phyloP scores from a whole-genome alignment of 768 basidiomycete genomes.

The Pleurotus tuoliensis region DNA sequence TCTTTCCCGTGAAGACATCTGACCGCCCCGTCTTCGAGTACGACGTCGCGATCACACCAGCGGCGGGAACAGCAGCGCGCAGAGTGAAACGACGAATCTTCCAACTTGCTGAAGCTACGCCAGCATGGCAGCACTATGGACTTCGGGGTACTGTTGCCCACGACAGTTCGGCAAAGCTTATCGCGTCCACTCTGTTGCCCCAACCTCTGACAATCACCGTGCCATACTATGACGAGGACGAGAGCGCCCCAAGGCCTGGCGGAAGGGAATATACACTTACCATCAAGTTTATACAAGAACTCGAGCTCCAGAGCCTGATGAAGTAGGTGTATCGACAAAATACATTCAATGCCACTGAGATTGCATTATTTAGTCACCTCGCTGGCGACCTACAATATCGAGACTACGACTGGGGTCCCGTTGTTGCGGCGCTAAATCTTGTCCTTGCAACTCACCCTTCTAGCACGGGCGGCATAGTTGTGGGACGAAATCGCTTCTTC shows the following conservation, averaged over 20 bases:
- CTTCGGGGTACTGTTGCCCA: constrained; percentile 50
- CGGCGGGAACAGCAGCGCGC: constrained; percentile 43
- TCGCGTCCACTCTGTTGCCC: constrained; percentile 41
- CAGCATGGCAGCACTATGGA: constrained; percentile 47
- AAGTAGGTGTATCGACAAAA: constrained; percentile 30
- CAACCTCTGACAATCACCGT: constrained; percentile 42
- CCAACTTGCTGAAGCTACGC: constrained; percentile 52
- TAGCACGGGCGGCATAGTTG: constrained; percentile 53
- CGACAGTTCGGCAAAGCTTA: constrained; percentile 49
- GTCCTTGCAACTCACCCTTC: constrained; percentile 55
- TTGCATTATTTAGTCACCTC: constrained; percentile 40
- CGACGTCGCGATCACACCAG: constrained; percentile 50
- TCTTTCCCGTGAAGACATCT: constrained; percentile 56
- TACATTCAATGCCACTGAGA: constrained; percentile 8
- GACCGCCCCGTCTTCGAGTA: constrained; percentile 57
- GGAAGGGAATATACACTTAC: constrained; percentile 46
- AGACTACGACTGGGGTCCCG: constrained; percentile 52
- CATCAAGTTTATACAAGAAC: constrained; percentile 35
- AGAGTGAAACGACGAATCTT: constrained; percentile 60
- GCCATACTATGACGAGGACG: constrained; percentile 49
- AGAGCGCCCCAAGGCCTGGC: constrained; percentile 36
- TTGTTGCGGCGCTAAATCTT: constrained; percentile 63
- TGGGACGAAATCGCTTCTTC: constrained; percentile 67
- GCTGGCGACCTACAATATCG: constrained; percentile 50
- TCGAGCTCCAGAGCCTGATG: constrained; percentile 50